Evolutionary conservation across 169 alveolate species (phyloP).

Genomic region (Ichthyophthirius multifiliis): DNA sequence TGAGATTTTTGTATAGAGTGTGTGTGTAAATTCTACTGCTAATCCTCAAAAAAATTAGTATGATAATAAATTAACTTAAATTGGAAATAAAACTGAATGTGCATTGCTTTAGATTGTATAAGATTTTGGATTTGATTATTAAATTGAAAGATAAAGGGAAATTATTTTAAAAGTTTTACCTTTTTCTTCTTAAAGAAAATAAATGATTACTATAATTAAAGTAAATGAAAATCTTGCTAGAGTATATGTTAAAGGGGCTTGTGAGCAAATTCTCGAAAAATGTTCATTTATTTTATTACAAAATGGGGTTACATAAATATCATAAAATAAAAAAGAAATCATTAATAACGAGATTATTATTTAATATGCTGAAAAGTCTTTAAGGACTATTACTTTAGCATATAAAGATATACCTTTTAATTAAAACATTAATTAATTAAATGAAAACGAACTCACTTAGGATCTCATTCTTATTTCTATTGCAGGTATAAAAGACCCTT

Average conservation of each 20-base stretch:
- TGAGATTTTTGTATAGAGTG: constrained; percentile 23
- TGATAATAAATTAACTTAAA: neutral
- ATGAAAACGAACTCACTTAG: constrained; percentile 31
- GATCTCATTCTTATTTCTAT: constrained; percentile 44
- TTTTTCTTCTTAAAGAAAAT: constrained; percentile 73
- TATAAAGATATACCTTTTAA: constrained; percentile 48
- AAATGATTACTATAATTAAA: constrained; percentile 73
- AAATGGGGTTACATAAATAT: constrained; percentile 39
- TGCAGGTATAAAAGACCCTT: constrained; percentile 85
- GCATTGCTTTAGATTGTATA: constrained; percentile 59
- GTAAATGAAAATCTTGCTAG: constrained; percentile 18
- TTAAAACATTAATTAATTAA: constrained; percentile 8
- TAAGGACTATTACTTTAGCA: constrained; percentile 54
- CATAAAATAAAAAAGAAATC: neutral
- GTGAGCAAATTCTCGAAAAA: constrained; percentile 57
- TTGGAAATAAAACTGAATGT: constrained; percentile 60
- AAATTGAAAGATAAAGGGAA: constrained; percentile 35
- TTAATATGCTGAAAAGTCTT: constrained; percentile 58
- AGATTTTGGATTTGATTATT: constrained; percentile 42
- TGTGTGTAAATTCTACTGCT: constrained; percentile 36
- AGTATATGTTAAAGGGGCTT: constrained; percentile 75
- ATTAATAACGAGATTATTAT: constrained; percentile 24
- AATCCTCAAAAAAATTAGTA: neutral
- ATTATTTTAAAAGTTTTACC: constrained; percentile 34
- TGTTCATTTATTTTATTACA: constrained; percentile 53